Evolutionary conservation across 768 basidiomycete genomes (phyloP).

Genomic region (Amanita muscaria): DNA sequence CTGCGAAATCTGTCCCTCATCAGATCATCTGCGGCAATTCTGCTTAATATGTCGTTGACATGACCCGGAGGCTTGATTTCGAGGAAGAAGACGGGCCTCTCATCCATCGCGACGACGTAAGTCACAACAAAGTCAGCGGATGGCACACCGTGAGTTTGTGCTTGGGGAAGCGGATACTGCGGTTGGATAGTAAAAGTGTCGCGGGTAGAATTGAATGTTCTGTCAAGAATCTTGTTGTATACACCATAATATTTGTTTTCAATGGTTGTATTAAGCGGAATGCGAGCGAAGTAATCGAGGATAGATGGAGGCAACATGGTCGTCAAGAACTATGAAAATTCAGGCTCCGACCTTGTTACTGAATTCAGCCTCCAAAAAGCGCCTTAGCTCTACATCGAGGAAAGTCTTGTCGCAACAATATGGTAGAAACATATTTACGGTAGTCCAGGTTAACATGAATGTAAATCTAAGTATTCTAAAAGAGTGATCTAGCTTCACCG

Average conservation of each 20-base stretch:
- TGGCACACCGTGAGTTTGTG: conserved; percentile 8
- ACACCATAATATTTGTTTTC: conserved; percentile 10
- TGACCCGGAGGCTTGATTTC: conserved; percentile 10
- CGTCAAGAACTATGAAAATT: too few relatives aligned
- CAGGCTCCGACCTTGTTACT: too few relatives aligned
- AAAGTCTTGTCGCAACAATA: too few relatives aligned
- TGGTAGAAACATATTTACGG: too few relatives aligned
- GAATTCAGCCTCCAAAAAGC: too few relatives aligned
- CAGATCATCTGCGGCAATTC: conserved; percentile 9
- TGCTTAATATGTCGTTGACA: conserved; percentile 8
- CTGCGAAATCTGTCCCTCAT: conserved; percentile 9
- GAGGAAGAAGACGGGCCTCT: conserved; percentile 11
- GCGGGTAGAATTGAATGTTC: conserved; percentile 1
- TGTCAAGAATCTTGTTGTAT: too few relatives aligned
- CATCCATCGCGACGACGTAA: conserved; percentile 10
- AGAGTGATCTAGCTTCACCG: too few relatives aligned
- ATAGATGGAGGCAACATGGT: conserved; percentile 10
- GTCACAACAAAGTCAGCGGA: conserved; percentile 9
- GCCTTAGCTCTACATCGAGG: too few relatives aligned
- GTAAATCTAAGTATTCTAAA: too few relatives aligned
- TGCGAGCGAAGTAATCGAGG: conserved; percentile 9
- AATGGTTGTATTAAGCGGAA: conserved; percentile 8
- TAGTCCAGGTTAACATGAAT: too few relatives aligned
- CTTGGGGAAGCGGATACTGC: conserved; percentile 10
- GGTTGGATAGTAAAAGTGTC: conserved; percentile 10